Base-by-base conservation (phyloP, 495 filamentous ascomycete species). In the Apiosordaria backusii region DNA sequence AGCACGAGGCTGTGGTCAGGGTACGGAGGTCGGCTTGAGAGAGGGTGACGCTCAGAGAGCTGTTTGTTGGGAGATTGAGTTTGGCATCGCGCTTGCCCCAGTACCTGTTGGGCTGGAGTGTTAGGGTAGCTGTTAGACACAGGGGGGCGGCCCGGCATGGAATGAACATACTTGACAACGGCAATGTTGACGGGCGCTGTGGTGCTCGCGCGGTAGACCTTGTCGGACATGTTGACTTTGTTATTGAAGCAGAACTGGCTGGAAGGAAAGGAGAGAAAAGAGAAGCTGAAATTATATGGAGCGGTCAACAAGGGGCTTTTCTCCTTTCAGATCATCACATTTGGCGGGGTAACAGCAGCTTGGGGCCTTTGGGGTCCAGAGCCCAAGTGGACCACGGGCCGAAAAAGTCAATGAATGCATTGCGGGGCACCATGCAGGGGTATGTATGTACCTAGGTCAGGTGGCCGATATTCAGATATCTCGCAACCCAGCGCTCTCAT, bases 101-200 rank as follows among this genome's bases (percentile, higher is more conserved):
- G 83, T 99, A 99, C 79, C 92, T 96, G 62, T 16, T 5, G 50
- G 24, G 16, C 52, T 21, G 52, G 50, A 35, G 57, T 57, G 15
- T 67, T 73, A 23, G 63, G 50, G 65, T 62, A 60, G 57, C 21
- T 50, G 21, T 57, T 63, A 65, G 68, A 63, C 67, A 60, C 54
- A 60, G 69, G 68, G 54, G 65, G 63, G 50, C 60, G 67, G 64
- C 60, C 53, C 5, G 54, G 23, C 22, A n/a, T 35, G 6, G 7
- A 13, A 40, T 1, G 24, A 19, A 29, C 83, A 64, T 82, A 95
- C 92, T 99, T 99, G 77, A 99, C 94, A 45, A 99, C 95, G 63
- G 95, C 95, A 74, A 99, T 99, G 82, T 99, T 99, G 70, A 99
- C 95, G 18, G 95, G 95, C 24, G 95, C 95, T 40, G 92, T 97